A percentile compares a stretch with the other conserved stretches of the same genome.
phyloP scores from a whole-genome alignment of 2,329 filamentous ascomycete genomes.

The Samsoniella hepiali region DNA sequence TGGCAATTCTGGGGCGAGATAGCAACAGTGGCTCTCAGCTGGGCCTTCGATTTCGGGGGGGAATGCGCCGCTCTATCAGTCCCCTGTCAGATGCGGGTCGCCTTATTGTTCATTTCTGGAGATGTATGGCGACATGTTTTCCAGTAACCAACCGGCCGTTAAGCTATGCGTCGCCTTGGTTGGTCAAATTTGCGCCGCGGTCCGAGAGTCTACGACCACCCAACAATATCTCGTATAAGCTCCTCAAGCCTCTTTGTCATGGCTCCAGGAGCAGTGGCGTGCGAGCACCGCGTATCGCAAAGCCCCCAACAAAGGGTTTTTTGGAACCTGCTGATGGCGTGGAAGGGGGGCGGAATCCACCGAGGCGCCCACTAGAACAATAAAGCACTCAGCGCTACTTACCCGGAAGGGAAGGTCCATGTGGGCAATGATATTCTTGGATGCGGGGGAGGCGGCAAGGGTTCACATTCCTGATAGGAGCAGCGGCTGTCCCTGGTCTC shows the following conservation, averaged over 20 bases:
- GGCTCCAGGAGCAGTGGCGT: background rate
- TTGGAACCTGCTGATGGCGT: background rate
- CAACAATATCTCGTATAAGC: background rate
- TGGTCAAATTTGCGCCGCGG: background rate
- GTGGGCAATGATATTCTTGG: constrained; percentile 1
- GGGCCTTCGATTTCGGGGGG: background rate
- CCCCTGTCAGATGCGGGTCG: constrained; percentile 3
- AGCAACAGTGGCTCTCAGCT: background rate
- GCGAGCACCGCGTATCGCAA: background rate
- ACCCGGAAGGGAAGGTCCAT: constrained; percentile 5
- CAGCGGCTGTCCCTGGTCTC: background rate
- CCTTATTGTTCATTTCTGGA: constrained; percentile 13
- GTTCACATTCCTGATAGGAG: constrained; percentile 1
- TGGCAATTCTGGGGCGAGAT: constrained; percentile 12
- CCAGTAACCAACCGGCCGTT: background rate
- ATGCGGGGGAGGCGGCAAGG: constrained; percentile 17
- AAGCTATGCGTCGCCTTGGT: background rate
- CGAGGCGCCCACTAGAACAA: constrained; percentile 8
- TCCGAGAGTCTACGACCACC: background rate
- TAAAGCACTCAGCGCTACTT: constrained; percentile 4
- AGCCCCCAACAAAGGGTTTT: background rate
- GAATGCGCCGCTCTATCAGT: background rate
- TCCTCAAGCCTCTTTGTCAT: no score
- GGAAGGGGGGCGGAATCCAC: constrained; percentile 2
- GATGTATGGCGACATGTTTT: constrained; percentile 10